Evolutionary conservation across 2,329 filamentous ascomycete genomes (phyloP).

Genomic region (Ophiostoma fasciatum): DNA sequence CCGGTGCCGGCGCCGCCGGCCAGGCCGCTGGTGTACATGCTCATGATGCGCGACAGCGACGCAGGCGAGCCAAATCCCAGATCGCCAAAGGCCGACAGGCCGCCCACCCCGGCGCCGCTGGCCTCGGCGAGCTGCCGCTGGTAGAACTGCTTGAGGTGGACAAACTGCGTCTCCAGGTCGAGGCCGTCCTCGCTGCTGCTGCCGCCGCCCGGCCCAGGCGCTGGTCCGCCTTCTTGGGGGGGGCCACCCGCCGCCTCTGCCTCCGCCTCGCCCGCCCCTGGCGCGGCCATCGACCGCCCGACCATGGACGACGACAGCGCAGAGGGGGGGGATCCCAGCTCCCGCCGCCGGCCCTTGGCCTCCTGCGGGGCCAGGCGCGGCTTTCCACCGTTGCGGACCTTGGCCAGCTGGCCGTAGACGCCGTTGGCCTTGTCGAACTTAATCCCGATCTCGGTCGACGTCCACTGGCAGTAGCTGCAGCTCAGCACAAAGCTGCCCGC

Average conservation of each 20-base stretch:
- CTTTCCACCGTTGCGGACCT: slow-evolving; percentile 48
- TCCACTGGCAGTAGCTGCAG: slow-evolving; percentile 90
- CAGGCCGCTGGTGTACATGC: slow-evolving; percentile 49
- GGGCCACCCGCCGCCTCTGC: too few relatives aligned
- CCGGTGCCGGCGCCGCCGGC: slow-evolving; percentile 29
- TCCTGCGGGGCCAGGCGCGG: slow-evolving; percentile 35
- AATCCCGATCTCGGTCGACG: slow-evolving; percentile 74
- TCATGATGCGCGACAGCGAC: slow-evolving; percentile 80
- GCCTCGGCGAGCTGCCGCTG: slow-evolving; percentile 58
- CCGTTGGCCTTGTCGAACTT: slow-evolving; percentile 81
- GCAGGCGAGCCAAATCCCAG: slow-evolving; percentile 61
- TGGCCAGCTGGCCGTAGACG: slow-evolving; percentile 65
- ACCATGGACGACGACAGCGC: slow-evolving; percentile 1
- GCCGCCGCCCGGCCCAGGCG: neutral
- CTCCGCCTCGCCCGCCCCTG: slow-evolving; percentile 6
- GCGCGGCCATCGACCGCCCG: neutral
- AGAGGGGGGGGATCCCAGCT: slow-evolving; percentile 23
- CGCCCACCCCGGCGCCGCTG: slow-evolving; percentile 31
- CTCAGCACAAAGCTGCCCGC: slow-evolving; percentile 55
- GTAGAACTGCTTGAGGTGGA: slow-evolving; percentile 66
- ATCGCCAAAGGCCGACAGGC: slow-evolving; percentile 29
- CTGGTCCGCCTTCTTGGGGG: too few relatives aligned
- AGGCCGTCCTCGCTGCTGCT: slow-evolving; percentile 21
- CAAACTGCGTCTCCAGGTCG: slow-evolving; percentile 56
- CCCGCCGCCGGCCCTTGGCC: slow-evolving; percentile 34